phyloP scores from a whole-genome alignment of 768 basidiomycete genomes.

The Boletus speciosus region DNA sequence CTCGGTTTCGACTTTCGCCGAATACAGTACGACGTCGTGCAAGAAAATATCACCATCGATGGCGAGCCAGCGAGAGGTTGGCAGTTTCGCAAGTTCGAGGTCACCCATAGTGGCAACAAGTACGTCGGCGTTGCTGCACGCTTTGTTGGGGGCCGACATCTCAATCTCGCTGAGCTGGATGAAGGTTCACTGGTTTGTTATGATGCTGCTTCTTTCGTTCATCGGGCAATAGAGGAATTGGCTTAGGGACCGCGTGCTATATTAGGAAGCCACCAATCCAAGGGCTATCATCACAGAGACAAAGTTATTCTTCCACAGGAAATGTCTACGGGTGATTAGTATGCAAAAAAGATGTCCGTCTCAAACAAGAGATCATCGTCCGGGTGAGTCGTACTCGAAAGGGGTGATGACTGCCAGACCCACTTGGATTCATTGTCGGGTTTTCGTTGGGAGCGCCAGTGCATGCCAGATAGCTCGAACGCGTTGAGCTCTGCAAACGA shows the following conservation, averaged over 20 bases:
- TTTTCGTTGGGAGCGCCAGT: slow-evolving; percentile 59
- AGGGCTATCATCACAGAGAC: not conserved
- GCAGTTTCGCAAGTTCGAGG: slow-evolving; percentile 61
- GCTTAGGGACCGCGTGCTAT: slow-evolving; percentile 16
- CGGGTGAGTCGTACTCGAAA: slow-evolving; percentile 31
- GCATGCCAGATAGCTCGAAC: slow-evolving; percentile 75
- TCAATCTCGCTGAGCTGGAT: slow-evolving; percentile 31
- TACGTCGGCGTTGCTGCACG: slow-evolving; percentile 71
- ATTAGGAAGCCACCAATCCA: slow-evolving; percentile 8
- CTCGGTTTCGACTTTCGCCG: slow-evolving; percentile 79
- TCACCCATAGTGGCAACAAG: slow-evolving; percentile 44
- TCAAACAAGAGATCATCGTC: slow-evolving; percentile 31
- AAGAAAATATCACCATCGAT: slow-evolving; percentile 57
- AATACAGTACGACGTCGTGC: slow-evolving; percentile 62
- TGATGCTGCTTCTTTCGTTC: slow-evolving; percentile 47
- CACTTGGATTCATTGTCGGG: slow-evolving; percentile 42
- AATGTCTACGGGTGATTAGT: slow-evolving; percentile 24
- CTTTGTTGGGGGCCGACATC: slow-evolving; percentile 43
- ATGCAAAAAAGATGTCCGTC: slow-evolving; percentile 29
- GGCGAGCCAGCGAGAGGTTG: slow-evolving; percentile 55
- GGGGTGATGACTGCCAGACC: slow-evolving; percentile 53
- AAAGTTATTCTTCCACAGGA: not conserved
- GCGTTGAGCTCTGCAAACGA: slow-evolving; percentile 57
- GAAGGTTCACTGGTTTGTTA: slow-evolving; percentile 43
- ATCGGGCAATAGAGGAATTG: slow-evolving; percentile 44